Base-by-base conservation (phyloP, 441 rosid genomes). In the Erodium chrysanthum region DNA sequence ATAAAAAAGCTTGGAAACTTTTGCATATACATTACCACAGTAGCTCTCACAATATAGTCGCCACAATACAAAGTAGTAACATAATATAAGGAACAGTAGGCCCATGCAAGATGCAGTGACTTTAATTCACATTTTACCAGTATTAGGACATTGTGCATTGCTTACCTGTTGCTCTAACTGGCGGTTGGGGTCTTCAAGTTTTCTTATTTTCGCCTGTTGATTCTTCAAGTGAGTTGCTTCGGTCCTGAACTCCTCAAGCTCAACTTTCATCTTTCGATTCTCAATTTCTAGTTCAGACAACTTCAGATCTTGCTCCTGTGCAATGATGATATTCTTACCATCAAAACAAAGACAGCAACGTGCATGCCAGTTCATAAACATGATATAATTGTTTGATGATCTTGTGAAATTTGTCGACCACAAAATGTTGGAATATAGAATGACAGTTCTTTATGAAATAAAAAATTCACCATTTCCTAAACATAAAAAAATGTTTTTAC, bases 181-280 rank as follows among this genome's bases (percentile, higher is more conserved):
- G 64, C 96, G 95, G 71, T 89, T 94, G 72, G 96, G 92, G 71
- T 94, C 98, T 76, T 94, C 98, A 64, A 95, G 90, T 68, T 97
- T 88, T 84, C 99, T 92, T 82, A 95, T 92, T 64, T 98, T 95
- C 23, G 98, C 95, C 75, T 90, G 99, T 74, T 95, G 98, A 82
- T 91, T 94, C 86, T 94, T 94, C 64, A 94, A 81, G 75, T 90
- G 99, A 75, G 95, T 81, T 52, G 99, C 96, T 84, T 94, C 99
- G 5, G 92, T 82, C 79, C 99, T 82, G 81, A 74, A 94, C 74
- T 94, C 97, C 79, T 94, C 99, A 73, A 94, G 92, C 83, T 94
- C 97, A 73, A 91, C 84, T 83, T 90, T 94, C 97, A 91, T 91
- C 83, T 91, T 94, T 65, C 99, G 82, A 77, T 87, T 94, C 77